Conservation (phyloP, 257 asterid genomes). For the Fraxinus cuspidata region DNA sequence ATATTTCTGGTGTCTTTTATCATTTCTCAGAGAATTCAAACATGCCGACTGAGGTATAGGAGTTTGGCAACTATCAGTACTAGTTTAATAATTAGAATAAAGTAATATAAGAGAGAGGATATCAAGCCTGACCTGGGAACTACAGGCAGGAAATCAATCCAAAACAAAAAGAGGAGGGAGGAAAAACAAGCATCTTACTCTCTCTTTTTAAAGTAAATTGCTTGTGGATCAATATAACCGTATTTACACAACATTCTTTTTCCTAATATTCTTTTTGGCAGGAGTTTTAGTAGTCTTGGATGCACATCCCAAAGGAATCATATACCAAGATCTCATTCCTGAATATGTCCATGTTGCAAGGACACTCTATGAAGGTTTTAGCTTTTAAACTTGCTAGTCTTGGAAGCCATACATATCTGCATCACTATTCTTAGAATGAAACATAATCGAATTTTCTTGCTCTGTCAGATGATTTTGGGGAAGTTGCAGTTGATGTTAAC, state of each 20-base stretch:
- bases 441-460: conserved; percentile 5
- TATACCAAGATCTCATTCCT: conserved; percentile 79
- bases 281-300: conserved; percentile 91
- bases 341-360: conserved; percentile 63
- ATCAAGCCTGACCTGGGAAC: background rate
- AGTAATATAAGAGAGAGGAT: background rate
- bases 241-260: background rate
- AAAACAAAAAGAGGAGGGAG: background rate
- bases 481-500: conserved; percentile 77
- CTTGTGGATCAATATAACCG: background rate
- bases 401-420: conserved; percentile 14
- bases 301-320: conserved; percentile 83
- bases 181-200: background rate
- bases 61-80: too few species aligned
- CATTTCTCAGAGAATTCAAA: too few species aligned
- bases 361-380: conserved; percentile 85
- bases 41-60: too few species aligned
- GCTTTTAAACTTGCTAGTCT: background rate
- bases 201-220: background rate
- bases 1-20: too few species aligned
- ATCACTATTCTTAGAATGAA: background rate
- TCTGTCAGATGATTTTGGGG: conserved; percentile 80
- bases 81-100: too few species aligned
- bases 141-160: background rate
- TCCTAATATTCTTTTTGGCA: conserved; percentile 33